Conservation (phyloP, 345 rosid genomes). For the Eucalyptus tenuipes region DNA sequence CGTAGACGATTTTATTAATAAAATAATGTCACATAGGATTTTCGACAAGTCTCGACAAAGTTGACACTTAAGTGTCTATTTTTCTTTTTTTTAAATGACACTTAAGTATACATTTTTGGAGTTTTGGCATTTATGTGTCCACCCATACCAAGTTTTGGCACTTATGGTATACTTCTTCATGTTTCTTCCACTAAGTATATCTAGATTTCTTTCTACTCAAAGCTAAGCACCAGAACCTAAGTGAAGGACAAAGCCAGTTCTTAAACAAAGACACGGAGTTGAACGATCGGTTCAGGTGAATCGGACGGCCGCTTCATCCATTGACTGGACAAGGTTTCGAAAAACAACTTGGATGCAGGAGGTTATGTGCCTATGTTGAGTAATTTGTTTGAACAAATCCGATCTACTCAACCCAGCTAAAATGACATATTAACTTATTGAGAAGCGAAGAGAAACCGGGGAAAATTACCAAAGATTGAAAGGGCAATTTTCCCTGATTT, state of each 20-base stretch:
- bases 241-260: background rate
- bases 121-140: no score
- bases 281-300: background rate
- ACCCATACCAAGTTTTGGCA: no score
- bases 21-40: no score
- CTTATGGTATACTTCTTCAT: no score
- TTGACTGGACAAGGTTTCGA: background rate
- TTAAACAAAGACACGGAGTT: background rate
- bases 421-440: background rate
- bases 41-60: fast-evolving
- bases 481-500: background rate
- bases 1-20: no score
- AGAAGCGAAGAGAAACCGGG: background rate
- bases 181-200: background rate
- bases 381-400: background rate
- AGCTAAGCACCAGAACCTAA: background rate
- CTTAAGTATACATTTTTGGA: no score
- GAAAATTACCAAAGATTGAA: no score
- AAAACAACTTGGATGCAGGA: background rate
- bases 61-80: no score
- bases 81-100: no score
- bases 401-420: background rate
- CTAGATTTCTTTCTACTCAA: background rate
- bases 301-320: background rate
- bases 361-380: background rate